Conservation (phyloP, 306 rosid species). For the Trichosanthes cucumerina region DNA sequence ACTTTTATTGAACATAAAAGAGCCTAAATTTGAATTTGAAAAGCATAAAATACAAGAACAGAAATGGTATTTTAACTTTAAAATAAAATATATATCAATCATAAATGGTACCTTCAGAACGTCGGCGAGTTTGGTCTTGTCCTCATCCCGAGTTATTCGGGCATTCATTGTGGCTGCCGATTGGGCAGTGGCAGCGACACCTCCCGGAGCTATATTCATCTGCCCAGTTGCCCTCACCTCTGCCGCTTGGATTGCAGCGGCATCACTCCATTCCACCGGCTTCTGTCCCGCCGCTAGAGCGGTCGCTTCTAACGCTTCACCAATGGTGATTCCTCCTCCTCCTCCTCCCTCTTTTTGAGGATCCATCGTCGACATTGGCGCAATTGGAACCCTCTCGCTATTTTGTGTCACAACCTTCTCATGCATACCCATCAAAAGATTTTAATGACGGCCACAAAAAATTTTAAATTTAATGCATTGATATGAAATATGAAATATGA, state of each 20-base stretch:
- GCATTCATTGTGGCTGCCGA: slow-evolving; percentile 60
- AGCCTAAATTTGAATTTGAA: no score
- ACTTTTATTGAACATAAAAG: no score
- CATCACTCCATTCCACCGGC: slow-evolving; percentile 53
- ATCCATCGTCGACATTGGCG: slow-evolving; percentile 13
- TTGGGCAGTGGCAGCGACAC: slow-evolving; percentile 64
- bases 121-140: slow-evolving; percentile 55
- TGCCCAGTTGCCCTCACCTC: slow-evolving; percentile 63
- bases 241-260: slow-evolving; percentile 68
- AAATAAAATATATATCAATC: no score
- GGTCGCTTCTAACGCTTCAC: slow-evolving; percentile 66
- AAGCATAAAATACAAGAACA: no score
- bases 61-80: no score
- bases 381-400: slow-evolving; percentile 21
- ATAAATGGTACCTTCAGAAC: slow-evolving; percentile 25
- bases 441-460: no score
- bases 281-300: slow-evolving; percentile 41
- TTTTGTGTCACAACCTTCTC: slow-evolving; percentile 36
- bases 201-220: slow-evolving; percentile 46
- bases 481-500: no score
- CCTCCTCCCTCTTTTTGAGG: not conserved
- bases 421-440: not conserved
- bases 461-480: no score
- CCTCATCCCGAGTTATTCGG: slow-evolving; percentile 26
- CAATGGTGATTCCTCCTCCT: slow-evolving; percentile 45